Evolutionary conservation across 768 basidiomycete genomes (phyloP), one percentile per base, ranked within the genome.

Genomic region (Atractiella rhizophila): DNA sequence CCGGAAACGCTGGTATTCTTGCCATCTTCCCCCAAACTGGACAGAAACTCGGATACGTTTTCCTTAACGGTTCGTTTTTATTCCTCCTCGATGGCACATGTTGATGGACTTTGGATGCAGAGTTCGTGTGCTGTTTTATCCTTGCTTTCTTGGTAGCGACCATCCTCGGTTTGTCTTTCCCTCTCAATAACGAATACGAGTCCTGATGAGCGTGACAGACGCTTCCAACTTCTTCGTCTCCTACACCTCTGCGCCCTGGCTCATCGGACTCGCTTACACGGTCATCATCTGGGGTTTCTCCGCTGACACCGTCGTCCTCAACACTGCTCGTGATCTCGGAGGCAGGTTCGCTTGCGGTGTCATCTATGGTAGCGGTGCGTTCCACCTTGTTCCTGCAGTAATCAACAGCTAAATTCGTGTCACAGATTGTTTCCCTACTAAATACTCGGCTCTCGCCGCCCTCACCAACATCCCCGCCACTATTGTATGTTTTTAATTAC

Each of bases 101-200:
- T 15, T 27, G n/a, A 5, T 34, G 28, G 15, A 10, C 24, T 21
- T 41, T 42, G 20, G 44, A 38, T 13, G 15, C 32, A 27, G 16
- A 30, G 5, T 27, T 32, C 15, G 37, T 37, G 13, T 35, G 36
- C 35, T 45, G 51, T 37, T 46, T 50, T 42, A 38, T 54, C 29
- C 40, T 18, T 35, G 48, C 52, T 39, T 11, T 46, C 19, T 35
- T 54, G 33, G 48, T 54, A 31, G 29, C n/a, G n/a, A n/a, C 45
- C 19, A 43, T 54, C 23, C 34, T 46, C 8, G 48, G 51, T 31
- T 54, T 54, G 46, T 41, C 52, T 13, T 37, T 46, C 26, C 48
- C n/a, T n/a, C n/a, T n/a, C n/a, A n/a, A n/a, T n/a, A n/a, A n/a
- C n/a, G 35, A 21, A 41, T 4, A 4, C 11, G 30, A 30, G 16